These are phyloP conservation scores for Beta corolliflora DNA, from an alignment of 179 eudicot genomes.

Conservation along the genomic window DNA sequence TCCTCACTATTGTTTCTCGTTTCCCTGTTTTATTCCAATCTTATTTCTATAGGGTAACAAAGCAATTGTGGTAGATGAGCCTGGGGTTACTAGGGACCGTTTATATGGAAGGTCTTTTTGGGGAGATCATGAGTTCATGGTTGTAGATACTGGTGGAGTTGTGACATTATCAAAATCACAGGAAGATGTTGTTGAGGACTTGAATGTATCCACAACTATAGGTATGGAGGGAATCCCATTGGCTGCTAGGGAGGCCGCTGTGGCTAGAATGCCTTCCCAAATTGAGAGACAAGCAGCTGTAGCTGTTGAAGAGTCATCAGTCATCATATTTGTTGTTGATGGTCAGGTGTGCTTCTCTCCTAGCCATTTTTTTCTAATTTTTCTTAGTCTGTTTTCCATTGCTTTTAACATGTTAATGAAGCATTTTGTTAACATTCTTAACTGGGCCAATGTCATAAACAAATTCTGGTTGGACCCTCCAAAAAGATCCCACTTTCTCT, in stretches of 20 bases:
- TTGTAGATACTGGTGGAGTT: constrained; percentile 94
- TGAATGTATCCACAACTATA: constrained; percentile 84
- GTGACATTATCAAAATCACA: constrained; percentile 73
- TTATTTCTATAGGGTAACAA: constrained; percentile 64
- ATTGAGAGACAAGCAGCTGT: constrained; percentile 87
- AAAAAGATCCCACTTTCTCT: background rate
- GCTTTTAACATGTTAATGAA: constrained; percentile 9
- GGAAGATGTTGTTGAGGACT: constrained; percentile 68
- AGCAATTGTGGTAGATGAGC: constrained; percentile 98
- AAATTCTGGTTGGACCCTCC: background rate
- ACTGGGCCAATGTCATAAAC: background rate
- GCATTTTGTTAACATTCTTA: background rate
- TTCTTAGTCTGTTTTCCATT: constrained; percentile 10
- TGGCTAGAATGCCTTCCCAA: constrained; percentile 96
- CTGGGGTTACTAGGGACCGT: constrained; percentile 98
- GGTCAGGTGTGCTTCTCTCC: constrained; percentile 74
- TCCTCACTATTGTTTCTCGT: background rate
- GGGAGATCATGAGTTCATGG: constrained; percentile 89
- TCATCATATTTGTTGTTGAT: constrained; percentile 88
- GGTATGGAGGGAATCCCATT: constrained; percentile 99
- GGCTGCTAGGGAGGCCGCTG: constrained; percentile 88
- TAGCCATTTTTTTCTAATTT: background rate
- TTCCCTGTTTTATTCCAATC: constrained; percentile 6
- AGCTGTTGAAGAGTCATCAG: constrained; percentile 94
- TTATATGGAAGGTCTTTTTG: constrained; percentile 91